Evolutionary conservation across 2,329 filamentous ascomycete species (phyloP).

Genomic region (Colletotrichum scovillei): DNA sequence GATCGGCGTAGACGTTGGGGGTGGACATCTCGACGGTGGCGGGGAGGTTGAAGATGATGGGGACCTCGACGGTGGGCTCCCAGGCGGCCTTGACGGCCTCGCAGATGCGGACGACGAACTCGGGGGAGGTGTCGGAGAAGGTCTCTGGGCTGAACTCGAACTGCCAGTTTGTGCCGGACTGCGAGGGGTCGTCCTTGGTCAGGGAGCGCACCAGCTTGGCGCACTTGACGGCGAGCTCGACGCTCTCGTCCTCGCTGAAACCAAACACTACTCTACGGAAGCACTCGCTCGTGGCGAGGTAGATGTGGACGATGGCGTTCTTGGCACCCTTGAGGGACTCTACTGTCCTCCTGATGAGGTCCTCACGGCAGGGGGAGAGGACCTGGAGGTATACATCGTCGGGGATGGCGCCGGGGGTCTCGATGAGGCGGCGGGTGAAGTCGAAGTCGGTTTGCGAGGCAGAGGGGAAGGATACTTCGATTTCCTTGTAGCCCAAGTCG

Average conservation of each 20-base stretch:
- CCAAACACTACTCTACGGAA: constrained; percentile 93
- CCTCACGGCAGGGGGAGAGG: constrained; percentile 89
- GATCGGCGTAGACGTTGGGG: constrained; percentile 94
- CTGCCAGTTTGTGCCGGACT: constrained; percentile 73
- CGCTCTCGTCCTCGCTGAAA: constrained; percentile 83
- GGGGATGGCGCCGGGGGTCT: constrained; percentile 84
- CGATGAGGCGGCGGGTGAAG: constrained; percentile 88
- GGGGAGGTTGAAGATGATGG: constrained; percentile 96
- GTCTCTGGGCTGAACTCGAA: constrained; percentile 89
- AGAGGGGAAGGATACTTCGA: constrained; percentile 95
- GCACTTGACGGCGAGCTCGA: constrained; percentile 86
- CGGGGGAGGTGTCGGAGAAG: constrained; percentile 90
- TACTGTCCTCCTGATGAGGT: constrained; percentile 90
- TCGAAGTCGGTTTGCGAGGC: constrained; percentile 96
- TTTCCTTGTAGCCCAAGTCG: constrained; percentile 95
- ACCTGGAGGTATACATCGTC: constrained; percentile 95
- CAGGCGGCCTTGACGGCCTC: constrained; percentile 95
- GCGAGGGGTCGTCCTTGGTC: constrained; percentile 80
- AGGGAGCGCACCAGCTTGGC: constrained; percentile 88
- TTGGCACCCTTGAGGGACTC: constrained; percentile 90
- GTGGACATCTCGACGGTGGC: constrained; percentile 96
- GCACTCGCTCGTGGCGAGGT: constrained; percentile 95
- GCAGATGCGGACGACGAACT: constrained; percentile 86
- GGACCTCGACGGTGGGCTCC: constrained; percentile 72
- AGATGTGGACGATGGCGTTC: constrained; percentile 95